phyloP scores from a whole-genome alignment of 306 rosid genomes.

The Castanea mollissima region DNA sequence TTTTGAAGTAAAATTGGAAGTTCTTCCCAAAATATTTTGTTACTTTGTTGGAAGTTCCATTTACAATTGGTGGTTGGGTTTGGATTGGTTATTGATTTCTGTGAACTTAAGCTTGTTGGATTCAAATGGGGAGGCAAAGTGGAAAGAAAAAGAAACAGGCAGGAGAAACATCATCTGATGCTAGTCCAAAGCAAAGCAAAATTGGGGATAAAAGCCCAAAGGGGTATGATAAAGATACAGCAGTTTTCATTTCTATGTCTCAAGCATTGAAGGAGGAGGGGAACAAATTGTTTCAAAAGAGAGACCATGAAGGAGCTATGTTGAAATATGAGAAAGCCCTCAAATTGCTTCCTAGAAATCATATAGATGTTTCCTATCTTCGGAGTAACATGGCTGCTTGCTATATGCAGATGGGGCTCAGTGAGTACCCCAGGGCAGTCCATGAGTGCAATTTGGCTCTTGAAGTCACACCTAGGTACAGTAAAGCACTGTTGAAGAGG shows the following conservation, averaged over 20 bases:
- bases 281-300: constrained; percentile 75
- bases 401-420: constrained; percentile 91
- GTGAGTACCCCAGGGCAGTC: constrained; percentile 82
- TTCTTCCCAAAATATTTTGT: background rate
- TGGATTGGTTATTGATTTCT: constrained; percentile 20
- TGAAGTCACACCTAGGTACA: constrained; percentile 73
- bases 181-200: constrained; percentile 32
- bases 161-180: constrained; percentile 45
- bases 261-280: constrained; percentile 85
- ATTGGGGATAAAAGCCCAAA: constrained; percentile 40
- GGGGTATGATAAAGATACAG: constrained; percentile 54
- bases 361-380: constrained; percentile 76
- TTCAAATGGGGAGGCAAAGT: constrained; percentile 66
- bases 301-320: constrained; percentile 79
- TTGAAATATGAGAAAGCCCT: constrained; percentile 78
- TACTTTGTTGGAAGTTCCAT: constrained; percentile 14
- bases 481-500: constrained; percentile 87
- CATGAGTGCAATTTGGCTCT: constrained; percentile 89
- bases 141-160: constrained; percentile 61
- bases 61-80: constrained; percentile 1
- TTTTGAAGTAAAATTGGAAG: constrained; percentile 2
- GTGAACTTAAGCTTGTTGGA: constrained; percentile 31
- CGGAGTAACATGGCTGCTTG: constrained; percentile 91
- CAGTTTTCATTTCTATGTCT: constrained; percentile 56
- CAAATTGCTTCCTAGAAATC: constrained; percentile 72